Evolutionary conservation across 23 red algal species (phyloP).

Genomic region (Gracilaria domingensis): DNA sequence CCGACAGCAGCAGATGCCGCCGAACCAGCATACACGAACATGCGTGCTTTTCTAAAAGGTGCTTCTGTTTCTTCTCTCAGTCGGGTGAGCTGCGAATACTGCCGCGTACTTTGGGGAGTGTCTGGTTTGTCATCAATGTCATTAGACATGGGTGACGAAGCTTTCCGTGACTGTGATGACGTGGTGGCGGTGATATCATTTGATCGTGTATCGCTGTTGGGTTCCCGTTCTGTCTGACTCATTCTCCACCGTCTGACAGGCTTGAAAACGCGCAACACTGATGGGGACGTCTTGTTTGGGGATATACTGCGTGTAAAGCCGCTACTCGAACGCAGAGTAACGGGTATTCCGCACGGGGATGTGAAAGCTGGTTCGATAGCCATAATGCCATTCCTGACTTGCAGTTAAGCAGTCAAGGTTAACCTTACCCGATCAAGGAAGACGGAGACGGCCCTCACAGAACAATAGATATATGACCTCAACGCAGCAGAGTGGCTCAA

Average conservation of each 20-base stretch:
- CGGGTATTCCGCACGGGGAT: neutral
- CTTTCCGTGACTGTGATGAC: neutral
- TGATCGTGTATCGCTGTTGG: neutral
- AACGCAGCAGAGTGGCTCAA: too few relatives aligned
- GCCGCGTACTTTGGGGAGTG: neutral
- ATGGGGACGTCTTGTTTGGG: neutral
- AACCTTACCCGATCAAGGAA: too few relatives aligned
- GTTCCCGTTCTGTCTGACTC: neutral
- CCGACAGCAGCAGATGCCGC: slow-evolving; percentile 76
- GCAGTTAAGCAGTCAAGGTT: too few relatives aligned
- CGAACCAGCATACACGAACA: slow-evolving; percentile 85
- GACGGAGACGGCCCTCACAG: too few relatives aligned
- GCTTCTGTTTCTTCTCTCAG: slow-evolving; percentile 96
- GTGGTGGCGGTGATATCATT: neutral
- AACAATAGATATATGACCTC: too few relatives aligned
- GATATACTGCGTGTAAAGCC: neutral
- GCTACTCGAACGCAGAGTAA: neutral
- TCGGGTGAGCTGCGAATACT: slow-evolving; percentile 45
- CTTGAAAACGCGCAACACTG: neutral
- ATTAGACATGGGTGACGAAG: neutral
- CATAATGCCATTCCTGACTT: too few relatives aligned
- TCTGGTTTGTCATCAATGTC: neutral
- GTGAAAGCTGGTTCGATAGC: neutral
- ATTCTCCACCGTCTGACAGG: neutral
- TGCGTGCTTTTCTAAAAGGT: slow-evolving; percentile 92